Percentiles rank a stretch among this genome's conserved stretches.
These are phyloP conservation scores for Calendula officinalis DNA, from an alignment of 129 eudicot species.

Conservation along the genomic window DNA sequence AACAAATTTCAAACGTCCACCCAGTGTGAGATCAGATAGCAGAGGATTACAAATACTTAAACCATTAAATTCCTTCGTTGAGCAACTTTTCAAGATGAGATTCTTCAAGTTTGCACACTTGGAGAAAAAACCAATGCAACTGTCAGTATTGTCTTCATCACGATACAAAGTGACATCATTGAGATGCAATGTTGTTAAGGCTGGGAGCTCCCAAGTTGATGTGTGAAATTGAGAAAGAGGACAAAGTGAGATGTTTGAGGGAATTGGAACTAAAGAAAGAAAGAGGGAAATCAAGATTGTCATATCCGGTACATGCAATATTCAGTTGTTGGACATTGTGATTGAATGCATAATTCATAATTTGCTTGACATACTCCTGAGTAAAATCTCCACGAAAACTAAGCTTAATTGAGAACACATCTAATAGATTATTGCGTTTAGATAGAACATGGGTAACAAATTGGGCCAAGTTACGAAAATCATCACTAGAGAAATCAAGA, in stretches of 20 bases:
- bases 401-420: neutral
- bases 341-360: neutral
- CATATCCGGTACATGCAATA: neutral
- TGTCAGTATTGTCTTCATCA: neutral
- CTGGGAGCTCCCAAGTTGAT: neutral
- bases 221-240: neutral
- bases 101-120: constrained; percentile 16
- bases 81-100: neutral
- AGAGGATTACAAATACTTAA: neutral
- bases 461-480: neutral
- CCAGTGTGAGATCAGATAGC: neutral
- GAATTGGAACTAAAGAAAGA: neutral
- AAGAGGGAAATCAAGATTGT: neutral
- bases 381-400: neutral
- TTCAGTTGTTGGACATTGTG: constrained; percentile 7
- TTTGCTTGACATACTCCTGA: neutral
- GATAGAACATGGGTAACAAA: neutral
- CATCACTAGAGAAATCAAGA: constrained; percentile 19
- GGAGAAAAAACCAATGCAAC: constrained; percentile 9
- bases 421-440: neutral
- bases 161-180: neutral
- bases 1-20: neutral
- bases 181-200: neutral
- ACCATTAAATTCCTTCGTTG: neutral
- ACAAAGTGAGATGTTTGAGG: neutral